These are phyloP conservation scores for Linum tenue DNA, from an alignment of 345 rosid genomes.

Conservation along the genomic window DNA sequence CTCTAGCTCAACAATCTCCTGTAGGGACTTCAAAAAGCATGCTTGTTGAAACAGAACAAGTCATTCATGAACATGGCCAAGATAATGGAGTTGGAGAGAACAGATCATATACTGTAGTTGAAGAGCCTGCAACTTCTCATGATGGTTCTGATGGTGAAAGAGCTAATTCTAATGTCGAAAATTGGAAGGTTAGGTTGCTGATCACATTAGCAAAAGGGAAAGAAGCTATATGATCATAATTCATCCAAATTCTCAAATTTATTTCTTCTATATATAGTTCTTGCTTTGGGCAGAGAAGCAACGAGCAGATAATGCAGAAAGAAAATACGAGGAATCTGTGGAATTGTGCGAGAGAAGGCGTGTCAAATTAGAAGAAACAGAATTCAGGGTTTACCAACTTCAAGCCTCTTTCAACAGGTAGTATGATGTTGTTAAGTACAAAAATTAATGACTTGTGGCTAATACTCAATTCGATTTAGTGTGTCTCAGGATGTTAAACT, in stretches of 20 bases:
- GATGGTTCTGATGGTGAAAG: constrained; percentile 34
- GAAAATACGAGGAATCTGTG: constrained; percentile 48
- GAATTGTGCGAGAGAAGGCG: constrained; percentile 59
- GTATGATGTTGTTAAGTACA: constrained; percentile 5
- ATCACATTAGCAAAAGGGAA: not conserved
- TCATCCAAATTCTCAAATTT: not conserved
- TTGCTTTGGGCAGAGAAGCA: constrained; percentile 49
- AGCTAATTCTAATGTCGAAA: constrained; percentile 44
- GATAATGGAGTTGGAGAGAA: constrained; percentile 19
- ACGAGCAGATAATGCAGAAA: constrained; percentile 71
- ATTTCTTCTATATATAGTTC: constrained; percentile 29
- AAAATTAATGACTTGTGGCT: constrained; percentile 13
- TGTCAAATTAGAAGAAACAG: constrained; percentile 65
- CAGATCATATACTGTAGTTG: constrained; percentile 12
- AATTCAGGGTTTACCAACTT: constrained; percentile 60
- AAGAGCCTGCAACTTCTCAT: constrained; percentile 19
- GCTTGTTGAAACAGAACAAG: constrained; percentile 14
- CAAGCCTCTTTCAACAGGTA: constrained; percentile 82
- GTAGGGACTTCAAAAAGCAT: constrained; percentile 8
- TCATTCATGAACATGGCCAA: not conserved
- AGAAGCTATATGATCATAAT: not conserved
- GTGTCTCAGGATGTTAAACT: constrained; percentile 74
- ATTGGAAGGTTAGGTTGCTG: constrained; percentile 40
- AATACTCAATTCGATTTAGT: constrained; percentile 58
- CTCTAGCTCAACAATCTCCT: not conserved